Evolutionary conservation across 2,329 filamentous ascomycete species (phyloP).

Genomic region (Epichloe baconii): DNA sequence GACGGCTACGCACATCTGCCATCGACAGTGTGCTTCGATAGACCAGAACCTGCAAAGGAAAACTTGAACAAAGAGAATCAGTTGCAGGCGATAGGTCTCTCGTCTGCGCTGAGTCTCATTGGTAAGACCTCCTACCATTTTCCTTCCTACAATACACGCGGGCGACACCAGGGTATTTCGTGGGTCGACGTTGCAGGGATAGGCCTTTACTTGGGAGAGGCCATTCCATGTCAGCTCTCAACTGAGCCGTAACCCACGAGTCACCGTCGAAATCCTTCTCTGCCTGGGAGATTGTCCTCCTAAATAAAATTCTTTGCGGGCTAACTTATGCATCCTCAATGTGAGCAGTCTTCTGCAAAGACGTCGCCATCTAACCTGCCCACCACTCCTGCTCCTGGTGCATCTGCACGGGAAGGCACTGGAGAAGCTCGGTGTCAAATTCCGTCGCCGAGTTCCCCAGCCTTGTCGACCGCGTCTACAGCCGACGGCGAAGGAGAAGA

Average conservation of each 20-base stretch:
- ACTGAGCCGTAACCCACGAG: neutral
- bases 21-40: conserved; percentile 9
- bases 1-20: conserved; percentile 8
- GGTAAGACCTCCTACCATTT: conserved; percentile 25
- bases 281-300: neutral
- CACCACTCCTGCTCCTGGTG: conserved; percentile 43
- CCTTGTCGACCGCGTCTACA: conserved; percentile 49
- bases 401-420: conserved; percentile 45
- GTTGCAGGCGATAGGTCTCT: conserved; percentile 43
- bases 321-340: conserved; percentile 13
- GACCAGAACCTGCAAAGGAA: conserved; percentile 12
- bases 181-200: neutral
- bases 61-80: conserved; percentile 32
- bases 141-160: neutral
- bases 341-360: conserved; percentile 29
- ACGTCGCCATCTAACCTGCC: conserved; percentile 42
- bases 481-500: conserved; percentile 40
- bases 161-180: neutral
- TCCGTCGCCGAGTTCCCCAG: conserved; percentile 37
- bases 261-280: neutral
- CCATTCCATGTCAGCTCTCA: neutral
- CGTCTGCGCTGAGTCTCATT: conserved; percentile 51
- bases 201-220: neutral
- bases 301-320: conserved; percentile 5
- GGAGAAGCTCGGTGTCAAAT: conserved; percentile 23